Base-by-base conservation (phyloP, 2,329 filamentous ascomycete species). In the Remersonia thermophila region DNA sequence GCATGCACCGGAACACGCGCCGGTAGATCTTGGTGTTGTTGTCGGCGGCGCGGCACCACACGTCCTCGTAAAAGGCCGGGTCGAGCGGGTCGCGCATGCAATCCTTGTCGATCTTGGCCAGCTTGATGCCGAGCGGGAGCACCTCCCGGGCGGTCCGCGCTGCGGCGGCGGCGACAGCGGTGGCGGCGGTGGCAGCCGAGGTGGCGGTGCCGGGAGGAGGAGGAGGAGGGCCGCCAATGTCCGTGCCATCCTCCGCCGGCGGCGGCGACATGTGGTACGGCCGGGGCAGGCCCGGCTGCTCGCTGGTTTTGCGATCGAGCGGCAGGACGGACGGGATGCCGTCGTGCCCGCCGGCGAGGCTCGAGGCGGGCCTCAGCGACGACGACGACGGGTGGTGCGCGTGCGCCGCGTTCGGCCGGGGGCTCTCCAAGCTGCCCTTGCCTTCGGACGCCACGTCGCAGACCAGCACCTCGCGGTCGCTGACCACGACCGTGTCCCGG, bases 11-110 rank as follows among this genome's bases (percentile, higher is more conserved):
- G 65, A 98, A 98, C 7, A 98, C 89, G 42, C 82, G 77, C 23
- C 91, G 81, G 62, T 83, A 98, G 32, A 98, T 72, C 54, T 86
- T 89, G 3, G 91, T 98, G 56, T 98, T 98, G 63, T 96, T 96
- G 44, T 82, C 77, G 1, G 91, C 91, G 36, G 86, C 77, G 13
- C 77, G 71, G 46, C 80, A 78, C 93, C 93, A 98, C 2, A 84
- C 77, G 43, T 93, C 83, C 31, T 91, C 74, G 54, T 84, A 83
- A 59, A 98, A 98, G 2, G 70, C 64, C 36, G 84, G 71, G 39
- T 80, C 78, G 28, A 98, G 61, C 0, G 93, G 91, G 57, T 98
- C 91, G 12, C 71, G 73, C 86, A 98, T 98, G 60, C 89, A 96
- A 55, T 96, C 83, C 49, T 87, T 83, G 44, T 84, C 77, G 17